Base-by-base conservation (phyloP, 148 eudicot genomes). In the Vaccinium macrocarpon region DNA sequence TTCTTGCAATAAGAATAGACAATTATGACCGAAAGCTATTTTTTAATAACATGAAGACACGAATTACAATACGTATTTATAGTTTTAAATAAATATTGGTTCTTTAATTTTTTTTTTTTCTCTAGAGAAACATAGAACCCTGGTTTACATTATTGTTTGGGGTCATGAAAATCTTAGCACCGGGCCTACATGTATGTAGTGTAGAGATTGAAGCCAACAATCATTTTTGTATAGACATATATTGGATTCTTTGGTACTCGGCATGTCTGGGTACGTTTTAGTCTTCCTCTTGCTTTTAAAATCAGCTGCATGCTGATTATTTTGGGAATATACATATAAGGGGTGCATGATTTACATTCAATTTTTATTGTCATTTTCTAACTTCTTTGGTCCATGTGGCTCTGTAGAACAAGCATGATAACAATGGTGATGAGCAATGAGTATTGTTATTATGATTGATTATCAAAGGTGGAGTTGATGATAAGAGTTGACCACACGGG, bases 211-310 rank as follows among this genome's bases (percentile, higher is more conserved):
- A 70, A 70, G 18, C 2, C 38, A 12, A n/a, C 25, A 74, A 74
- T 42, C 52, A 74, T 46, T 42, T 19, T 74, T 52, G 32, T 7
- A 11, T n/a, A 19, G 6, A 8, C 29, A n/a, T 62, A n/a, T 52
- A 75, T 75, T 75, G 78, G 78, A 75, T 75, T 75, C 78, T 75
- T 46, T 75, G 53, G 53, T 46, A 46, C 78, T 75, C 10, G 1
- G 50, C 78, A 75, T 18, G 77, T 46, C 16, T 75, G 51, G 29
- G 25, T 19, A 21, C 10, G 46, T 46, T 46, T 21, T 46, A 21
- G 25, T 19, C 27, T 21, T 42, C 25, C 32, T 23, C 7, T 66
- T 66, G 27, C 13, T 62, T 68, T 68, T 27, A 27, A 68, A 68
- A 25, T 29, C 16, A 25, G 1, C 32, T 66, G 78, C 78, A 19